A percentile compares a stretch with the other conserved stretches of the same genome.
phyloP scores from a whole-genome alignment of 495 filamentous ascomycete genomes.

The Halenospora varia region DNA sequence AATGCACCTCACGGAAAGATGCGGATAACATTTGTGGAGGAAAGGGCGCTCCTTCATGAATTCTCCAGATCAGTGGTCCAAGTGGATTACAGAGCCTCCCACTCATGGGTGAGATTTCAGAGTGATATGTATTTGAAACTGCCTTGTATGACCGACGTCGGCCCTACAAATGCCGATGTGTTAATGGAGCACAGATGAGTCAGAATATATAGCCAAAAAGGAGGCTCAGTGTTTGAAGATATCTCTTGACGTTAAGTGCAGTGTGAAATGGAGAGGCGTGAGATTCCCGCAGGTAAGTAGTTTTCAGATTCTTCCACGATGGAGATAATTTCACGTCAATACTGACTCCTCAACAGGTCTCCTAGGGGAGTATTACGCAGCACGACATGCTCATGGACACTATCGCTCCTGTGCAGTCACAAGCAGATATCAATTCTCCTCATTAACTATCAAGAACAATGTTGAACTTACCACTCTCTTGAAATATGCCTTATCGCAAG shows the following conservation, averaged over 20 bases:
- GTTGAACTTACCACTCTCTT: neutral
- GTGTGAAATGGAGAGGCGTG: neutral
- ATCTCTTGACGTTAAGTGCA: neutral
- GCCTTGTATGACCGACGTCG: too few relatives aligned
- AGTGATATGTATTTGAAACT: too few relatives aligned
- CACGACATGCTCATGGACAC: slow-evolving; percentile 7
- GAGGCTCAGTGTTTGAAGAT: neutral
- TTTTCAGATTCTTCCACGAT: neutral
- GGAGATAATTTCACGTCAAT: too few relatives aligned
- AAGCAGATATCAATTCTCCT: neutral
- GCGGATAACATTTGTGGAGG: too few relatives aligned
- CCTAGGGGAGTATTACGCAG: slow-evolving; percentile 10
- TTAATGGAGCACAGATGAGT: too few relatives aligned
- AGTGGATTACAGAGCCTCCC: too few relatives aligned
- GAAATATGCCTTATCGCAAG: slow-evolving; percentile 12
- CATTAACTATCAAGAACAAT: neutral
- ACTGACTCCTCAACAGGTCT: slow-evolving; percentile 1
- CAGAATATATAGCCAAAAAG: too few relatives aligned
- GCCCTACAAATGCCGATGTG: too few relatives aligned
- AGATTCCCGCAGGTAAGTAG: neutral
- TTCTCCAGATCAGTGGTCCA: too few relatives aligned
- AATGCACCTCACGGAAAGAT: too few relatives aligned
- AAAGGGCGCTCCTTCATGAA: too few relatives aligned
- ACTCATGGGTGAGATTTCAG: too few relatives aligned
- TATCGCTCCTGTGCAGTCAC: slow-evolving; percentile 12